These are phyloP conservation scores for Rhodotorula diobovata DNA, from an alignment of 768 basidiomycete species.

Conservation along the genomic window DNA sequence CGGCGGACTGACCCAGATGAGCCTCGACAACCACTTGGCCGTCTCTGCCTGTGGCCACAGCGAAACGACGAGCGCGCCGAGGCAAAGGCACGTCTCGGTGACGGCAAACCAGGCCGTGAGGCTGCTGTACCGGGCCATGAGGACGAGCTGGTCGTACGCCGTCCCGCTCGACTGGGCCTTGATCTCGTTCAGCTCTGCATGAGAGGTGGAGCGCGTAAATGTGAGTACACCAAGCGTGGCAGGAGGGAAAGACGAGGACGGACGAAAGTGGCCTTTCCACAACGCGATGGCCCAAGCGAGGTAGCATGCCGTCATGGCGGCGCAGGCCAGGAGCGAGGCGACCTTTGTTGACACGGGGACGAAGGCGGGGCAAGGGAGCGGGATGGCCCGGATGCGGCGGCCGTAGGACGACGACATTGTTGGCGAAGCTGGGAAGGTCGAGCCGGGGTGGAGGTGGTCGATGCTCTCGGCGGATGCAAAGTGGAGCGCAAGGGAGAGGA, in stretches of 20 bases:
- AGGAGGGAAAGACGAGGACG: not conserved
- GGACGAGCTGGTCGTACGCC: not conserved
- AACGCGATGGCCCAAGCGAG: not conserved
- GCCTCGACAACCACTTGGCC: conserved; percentile 11
- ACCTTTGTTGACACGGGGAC: not conserved
- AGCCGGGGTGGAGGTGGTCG: not conserved
- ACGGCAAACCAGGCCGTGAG: conserved; percentile 12
- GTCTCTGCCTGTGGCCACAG: conserved; percentile 18
- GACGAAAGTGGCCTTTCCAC: not conserved
- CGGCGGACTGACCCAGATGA: conserved; percentile 12
- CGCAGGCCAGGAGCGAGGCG: not conserved
- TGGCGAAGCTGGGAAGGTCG: not conserved
- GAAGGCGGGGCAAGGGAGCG: conserved; percentile 16
- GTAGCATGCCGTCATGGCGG: not conserved
- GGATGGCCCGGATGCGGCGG: not conserved
- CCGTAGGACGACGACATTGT: not conserved
- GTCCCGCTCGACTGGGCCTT: not conserved
- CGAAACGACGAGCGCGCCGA: conserved; percentile 1
- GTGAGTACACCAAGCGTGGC: not conserved
- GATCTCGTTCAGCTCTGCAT: not conserved
- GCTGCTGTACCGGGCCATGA: not conserved
- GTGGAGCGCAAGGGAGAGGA: too few species aligned
- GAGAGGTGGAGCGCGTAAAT: not conserved
- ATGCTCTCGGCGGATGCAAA: too few species aligned
- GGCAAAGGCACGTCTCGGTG: not conserved